Percentiles rank a stretch among this genome's conserved stretches.
Evolutionary conservation across 2,329 filamentous ascomycete species (phyloP).

Genomic region (Fusarium sp.): DNA sequence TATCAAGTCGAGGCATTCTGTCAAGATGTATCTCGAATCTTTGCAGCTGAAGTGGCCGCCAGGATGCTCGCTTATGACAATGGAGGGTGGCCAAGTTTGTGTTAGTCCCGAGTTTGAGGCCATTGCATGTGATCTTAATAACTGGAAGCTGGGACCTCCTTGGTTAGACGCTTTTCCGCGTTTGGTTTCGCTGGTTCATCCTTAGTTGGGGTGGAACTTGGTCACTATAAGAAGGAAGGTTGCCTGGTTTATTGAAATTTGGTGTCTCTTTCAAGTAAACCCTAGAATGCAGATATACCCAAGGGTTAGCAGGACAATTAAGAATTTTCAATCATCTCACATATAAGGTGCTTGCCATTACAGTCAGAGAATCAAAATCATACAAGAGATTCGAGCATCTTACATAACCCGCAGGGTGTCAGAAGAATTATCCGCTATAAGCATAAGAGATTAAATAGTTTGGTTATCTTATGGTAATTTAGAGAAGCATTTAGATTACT

Average conservation of each 20-base stretch:
- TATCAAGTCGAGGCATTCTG: slow-evolving; percentile 37
- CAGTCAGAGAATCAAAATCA: neutral
- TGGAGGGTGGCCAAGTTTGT: slow-evolving; percentile 21
- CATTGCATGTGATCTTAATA: slow-evolving; percentile 38
- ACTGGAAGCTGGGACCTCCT: slow-evolving; percentile 41
- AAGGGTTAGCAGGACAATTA: neutral
- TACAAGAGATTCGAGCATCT: no score
- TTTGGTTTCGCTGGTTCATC: slow-evolving; percentile 32
- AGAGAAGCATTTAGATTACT: no score
- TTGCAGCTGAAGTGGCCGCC: slow-evolving; percentile 40
- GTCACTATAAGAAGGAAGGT: neutral
- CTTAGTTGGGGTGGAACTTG: neutral
- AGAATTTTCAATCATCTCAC: neutral
- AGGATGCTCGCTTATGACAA: slow-evolving; percentile 27
- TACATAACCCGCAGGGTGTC: no score
- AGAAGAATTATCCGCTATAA: no score
- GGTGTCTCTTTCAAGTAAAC: neutral
- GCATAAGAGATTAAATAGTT: no score
- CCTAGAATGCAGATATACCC: neutral
- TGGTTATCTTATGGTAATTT: no score
- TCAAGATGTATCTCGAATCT: slow-evolving; percentile 42
- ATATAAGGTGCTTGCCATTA: neutral
- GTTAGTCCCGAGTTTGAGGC: slow-evolving; percentile 43
- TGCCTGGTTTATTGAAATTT: neutral
- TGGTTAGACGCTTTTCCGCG: slow-evolving; percentile 43